A percentile compares a stretch with the other conserved stretches of the same genome.
Conservation (phyloP, 306 rosid species). For the Comarum palustre region DNA sequence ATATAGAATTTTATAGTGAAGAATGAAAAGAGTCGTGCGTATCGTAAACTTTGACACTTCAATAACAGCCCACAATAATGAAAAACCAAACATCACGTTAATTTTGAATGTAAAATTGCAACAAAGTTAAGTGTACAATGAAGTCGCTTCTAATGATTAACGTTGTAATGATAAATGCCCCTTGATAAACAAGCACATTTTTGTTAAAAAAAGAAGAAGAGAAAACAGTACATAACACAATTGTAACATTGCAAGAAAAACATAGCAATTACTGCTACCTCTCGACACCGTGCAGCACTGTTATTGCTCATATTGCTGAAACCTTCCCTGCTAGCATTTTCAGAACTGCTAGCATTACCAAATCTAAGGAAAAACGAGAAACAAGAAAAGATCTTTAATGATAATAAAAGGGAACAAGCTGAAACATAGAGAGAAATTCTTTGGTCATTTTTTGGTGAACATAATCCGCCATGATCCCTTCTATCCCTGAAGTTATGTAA, state of each 20-base stretch:
- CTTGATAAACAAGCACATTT: too few species aligned
- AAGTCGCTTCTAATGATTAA: background rate
- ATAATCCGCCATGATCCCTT: background rate
- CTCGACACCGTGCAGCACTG: background rate
- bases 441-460: background rate
- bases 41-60: too few species aligned
- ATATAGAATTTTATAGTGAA: too few species aligned
- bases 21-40: too few species aligned
- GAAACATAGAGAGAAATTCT: background rate
- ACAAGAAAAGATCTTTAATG: background rate
- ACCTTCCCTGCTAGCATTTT: background rate
- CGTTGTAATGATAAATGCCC: background rate
- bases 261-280: too few species aligned
- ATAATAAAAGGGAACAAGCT: background rate
- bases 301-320: background rate
- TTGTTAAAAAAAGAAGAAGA: too few species aligned
- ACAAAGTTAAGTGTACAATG: background rate
- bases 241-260: too few species aligned
- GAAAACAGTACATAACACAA: too few species aligned
- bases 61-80: too few species aligned
- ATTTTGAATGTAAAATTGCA: too few species aligned
- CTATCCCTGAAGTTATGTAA: background rate
- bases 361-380: background rate
- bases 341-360: background rate
- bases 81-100: too few species aligned